A percentile compares a stretch with the other conserved stretches of the same genome.
Evolutionary conservation across 192 early-diverging fungal species (phyloP).

Genomic region (Coemansia sp.): DNA sequence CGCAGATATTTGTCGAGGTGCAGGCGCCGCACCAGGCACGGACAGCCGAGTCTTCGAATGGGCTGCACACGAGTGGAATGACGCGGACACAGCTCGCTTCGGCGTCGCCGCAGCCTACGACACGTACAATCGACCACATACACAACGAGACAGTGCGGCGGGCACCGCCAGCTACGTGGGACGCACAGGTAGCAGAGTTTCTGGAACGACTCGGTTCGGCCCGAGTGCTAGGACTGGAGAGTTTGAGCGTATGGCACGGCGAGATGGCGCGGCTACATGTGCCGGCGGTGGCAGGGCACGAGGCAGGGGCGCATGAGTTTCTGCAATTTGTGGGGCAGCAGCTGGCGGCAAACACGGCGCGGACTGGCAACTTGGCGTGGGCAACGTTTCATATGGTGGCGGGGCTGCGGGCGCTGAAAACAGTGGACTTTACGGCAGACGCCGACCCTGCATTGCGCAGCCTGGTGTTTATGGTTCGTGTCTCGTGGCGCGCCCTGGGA

Average conservation of each 20-base stretch:
- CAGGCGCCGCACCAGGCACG: constrained; percentile 34
- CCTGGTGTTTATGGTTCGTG: constrained; percentile 40
- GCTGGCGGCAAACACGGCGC: constrained; percentile 38
- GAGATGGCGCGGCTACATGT: constrained; percentile 33
- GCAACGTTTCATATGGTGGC: constrained; percentile 50
- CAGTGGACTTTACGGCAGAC: constrained; percentile 45
- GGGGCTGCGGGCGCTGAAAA: constrained; percentile 47
- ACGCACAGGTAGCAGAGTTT: constrained; percentile 32
- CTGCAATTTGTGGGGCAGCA: constrained; percentile 37
- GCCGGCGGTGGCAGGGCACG: constrained; percentile 18
- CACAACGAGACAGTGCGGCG: constrained; percentile 8
- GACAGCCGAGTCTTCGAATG: constrained; percentile 10
- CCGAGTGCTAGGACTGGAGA: constrained; percentile 42
- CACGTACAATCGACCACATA: constrained; percentile 40
- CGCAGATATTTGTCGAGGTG: constrained; percentile 21
- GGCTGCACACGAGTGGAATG: constrained; percentile 17
- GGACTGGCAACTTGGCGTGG: constrained; percentile 48
- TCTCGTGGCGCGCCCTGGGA: constrained; percentile 32
- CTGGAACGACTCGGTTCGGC: constrained; percentile 38
- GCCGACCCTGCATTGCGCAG: constrained; percentile 34
- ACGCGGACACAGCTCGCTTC: constrained; percentile 28
- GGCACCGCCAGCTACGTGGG: constrained; percentile 31
- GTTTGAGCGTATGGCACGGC: constrained; percentile 45
- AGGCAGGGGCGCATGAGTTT: constrained; percentile 30
- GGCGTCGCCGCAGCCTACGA: constrained; percentile 24